Conservation (phyloP, 2,329 filamentous ascomycete species). For the Scedosporium apiospermum region DNA sequence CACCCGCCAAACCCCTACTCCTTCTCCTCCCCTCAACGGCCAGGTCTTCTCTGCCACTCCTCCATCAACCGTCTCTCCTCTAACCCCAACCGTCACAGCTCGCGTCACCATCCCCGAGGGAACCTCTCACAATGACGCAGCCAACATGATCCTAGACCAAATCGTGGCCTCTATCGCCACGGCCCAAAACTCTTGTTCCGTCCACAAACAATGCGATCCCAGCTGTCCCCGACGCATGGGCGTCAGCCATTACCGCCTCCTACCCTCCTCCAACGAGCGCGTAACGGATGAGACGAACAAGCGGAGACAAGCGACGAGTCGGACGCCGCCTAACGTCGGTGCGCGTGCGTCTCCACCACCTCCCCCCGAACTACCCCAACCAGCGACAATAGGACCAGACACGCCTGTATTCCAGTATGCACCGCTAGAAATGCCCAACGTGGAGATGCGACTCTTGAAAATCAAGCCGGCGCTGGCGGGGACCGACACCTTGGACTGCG, state of each 20-base stretch:
- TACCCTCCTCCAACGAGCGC: not conserved
- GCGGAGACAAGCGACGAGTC: not conserved
- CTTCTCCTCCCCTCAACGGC: not conserved
- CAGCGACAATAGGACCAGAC: not conserved
- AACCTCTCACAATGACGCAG: not conserved
- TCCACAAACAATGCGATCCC: slow-evolving; percentile 2
- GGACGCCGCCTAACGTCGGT: not conserved
- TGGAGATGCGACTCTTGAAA: not conserved
- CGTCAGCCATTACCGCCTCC: not conserved
- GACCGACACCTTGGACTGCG: not conserved
- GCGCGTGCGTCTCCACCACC: not conserved
- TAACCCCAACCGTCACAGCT: not conserved
- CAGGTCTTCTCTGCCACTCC: not conserved
- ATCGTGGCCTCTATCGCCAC: not conserved
- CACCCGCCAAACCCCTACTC: not conserved
- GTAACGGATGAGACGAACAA: not conserved
- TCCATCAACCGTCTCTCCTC: not conserved
- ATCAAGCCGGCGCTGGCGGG: not conserved
- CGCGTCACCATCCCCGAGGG: not conserved
- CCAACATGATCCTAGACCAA: not conserved
- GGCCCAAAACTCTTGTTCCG: slow-evolving; percentile 1
- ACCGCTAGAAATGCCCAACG: not conserved
- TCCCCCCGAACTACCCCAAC: not conserved
- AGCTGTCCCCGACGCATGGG: not conserved
- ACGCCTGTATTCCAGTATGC: not conserved